phyloP scores from a whole-genome alignment of 108 stramenopile genomes.

The Parmales sp. region DNA sequence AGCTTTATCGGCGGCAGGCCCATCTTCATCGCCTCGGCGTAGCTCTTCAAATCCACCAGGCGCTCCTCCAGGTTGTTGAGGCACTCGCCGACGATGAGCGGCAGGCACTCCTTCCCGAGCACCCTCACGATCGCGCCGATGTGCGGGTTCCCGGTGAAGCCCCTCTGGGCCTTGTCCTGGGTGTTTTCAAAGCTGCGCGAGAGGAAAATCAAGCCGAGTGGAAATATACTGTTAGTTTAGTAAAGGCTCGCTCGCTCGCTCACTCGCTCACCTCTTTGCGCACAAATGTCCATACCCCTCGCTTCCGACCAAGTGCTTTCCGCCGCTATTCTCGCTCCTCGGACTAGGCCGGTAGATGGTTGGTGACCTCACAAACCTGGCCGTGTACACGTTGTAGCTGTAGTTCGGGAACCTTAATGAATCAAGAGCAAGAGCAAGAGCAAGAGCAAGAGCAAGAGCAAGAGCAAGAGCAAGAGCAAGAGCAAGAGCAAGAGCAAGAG shows the following conservation, averaged over 20 bases:
- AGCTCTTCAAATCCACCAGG: constrained; percentile 17
- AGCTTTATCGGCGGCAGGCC: constrained; percentile 28
- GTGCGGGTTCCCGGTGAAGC: constrained; percentile 31
- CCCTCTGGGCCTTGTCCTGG: background rate
- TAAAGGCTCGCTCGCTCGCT: too few relatives aligned
- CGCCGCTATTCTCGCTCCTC: background rate
- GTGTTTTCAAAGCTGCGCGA: constrained; percentile 1
- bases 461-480: too few relatives aligned
- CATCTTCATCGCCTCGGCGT: constrained; percentile 19
- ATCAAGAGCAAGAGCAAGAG: too few relatives aligned
- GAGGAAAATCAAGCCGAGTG: background rate
- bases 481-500: too few relatives aligned
- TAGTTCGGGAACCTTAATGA: constrained; percentile 42
- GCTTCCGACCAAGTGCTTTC: background rate
- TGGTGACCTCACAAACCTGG: constrained; percentile 30
- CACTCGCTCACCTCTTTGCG: background rate
- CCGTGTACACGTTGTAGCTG: constrained; percentile 20
- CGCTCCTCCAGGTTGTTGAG: constrained; percentile 19
- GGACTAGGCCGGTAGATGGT: background rate
- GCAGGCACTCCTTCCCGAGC: constrained; percentile 18
- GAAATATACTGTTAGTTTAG: too few relatives aligned
- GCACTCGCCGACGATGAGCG: constrained; percentile 19
- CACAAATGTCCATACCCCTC: constrained; percentile 4
- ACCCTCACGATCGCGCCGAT: constrained; percentile 18
- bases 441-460: too few relatives aligned